Conservation (phyloP, 2,329 filamentous ascomycete species). For the Venturia aucupariae region DNA sequence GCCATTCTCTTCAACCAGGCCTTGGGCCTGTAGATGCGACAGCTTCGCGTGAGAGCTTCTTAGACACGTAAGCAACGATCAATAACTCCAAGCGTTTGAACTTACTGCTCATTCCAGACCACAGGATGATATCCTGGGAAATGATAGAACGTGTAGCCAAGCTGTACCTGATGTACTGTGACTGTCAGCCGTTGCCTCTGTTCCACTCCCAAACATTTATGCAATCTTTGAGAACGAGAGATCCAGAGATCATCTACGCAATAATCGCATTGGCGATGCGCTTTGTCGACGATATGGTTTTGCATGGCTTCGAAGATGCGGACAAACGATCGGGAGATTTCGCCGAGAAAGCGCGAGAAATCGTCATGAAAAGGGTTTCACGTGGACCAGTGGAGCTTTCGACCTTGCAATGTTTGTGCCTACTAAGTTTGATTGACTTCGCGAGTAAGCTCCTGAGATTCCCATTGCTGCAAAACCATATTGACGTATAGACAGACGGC, state of each 20-base stretch:
- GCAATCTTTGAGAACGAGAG: slow-evolving; percentile 29
- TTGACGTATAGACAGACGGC: slow-evolving; percentile 28
- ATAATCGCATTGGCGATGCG: slow-evolving; percentile 35
- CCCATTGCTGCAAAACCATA: slow-evolving; percentile 9
- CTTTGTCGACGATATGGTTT: slow-evolving; percentile 28
- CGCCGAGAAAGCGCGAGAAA: slow-evolving; percentile 26
- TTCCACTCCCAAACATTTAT: slow-evolving; percentile 37
- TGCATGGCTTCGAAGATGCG: slow-evolving; percentile 18
- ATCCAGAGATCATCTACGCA: slow-evolving; percentile 28
- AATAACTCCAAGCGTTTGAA: neutral
- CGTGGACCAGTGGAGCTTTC: slow-evolving; percentile 34
- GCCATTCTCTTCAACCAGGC: neutral
- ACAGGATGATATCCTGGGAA: neutral
- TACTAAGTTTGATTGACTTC: slow-evolving; percentile 34
- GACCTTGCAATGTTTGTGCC: slow-evolving; percentile 34
- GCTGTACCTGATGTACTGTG: slow-evolving; percentile 39
- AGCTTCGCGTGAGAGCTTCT: neutral
- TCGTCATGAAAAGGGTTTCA: slow-evolving; percentile 32
- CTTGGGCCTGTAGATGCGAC: neutral
- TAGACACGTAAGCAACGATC: neutral
- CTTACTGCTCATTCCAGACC: neutral
- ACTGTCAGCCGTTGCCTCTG: slow-evolving; percentile 41
- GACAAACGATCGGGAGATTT: slow-evolving; percentile 2
- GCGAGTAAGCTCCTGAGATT: slow-evolving; percentile 23
- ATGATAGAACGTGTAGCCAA: slow-evolving; percentile 25